Percentiles rank a stretch among this genome's conserved stretches.
Conservation (phyloP, 345 rosid genomes). For the Nephelium lappaceum region DNA sequence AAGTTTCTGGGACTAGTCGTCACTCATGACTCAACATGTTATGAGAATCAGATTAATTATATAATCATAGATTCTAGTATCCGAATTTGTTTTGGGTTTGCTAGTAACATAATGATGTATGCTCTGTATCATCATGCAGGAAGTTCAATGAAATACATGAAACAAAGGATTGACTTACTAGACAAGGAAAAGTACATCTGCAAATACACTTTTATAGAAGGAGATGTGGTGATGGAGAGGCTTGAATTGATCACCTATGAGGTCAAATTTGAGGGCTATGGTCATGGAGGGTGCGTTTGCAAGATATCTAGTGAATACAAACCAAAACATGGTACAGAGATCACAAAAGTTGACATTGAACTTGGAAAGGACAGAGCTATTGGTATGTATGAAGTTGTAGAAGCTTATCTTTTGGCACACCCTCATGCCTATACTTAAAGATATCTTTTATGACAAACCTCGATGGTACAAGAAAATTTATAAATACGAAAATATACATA, state of each 20-base stretch:
- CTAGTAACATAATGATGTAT: background rate
- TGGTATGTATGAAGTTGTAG: slow-evolving; percentile 51
- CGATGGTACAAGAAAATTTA: no score
- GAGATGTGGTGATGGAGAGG: slow-evolving; percentile 27
- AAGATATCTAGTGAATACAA: slow-evolving; percentile 38
- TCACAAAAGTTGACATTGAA: slow-evolving; percentile 41
- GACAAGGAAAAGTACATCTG: slow-evolving; percentile 39
- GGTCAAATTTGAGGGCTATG: slow-evolving; percentile 37
- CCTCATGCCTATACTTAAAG: slow-evolving; percentile 37
- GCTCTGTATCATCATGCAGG: slow-evolving; percentile 23
- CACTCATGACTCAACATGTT: no score
- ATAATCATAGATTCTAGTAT: background rate
- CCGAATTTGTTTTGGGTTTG: background rate
- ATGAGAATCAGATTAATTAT: background rate
- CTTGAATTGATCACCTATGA: slow-evolving; percentile 38
- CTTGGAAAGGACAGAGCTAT: slow-evolving; percentile 40
- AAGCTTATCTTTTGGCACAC: slow-evolving; percentile 47
- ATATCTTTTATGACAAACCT: background rate
- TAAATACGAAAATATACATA: no score
- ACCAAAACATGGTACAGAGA: slow-evolving; percentile 32
- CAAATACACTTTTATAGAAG: slow-evolving; percentile 39
- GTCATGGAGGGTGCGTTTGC: slow-evolving; percentile 40
- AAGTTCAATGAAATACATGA: slow-evolving; percentile 28
- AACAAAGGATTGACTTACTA: slow-evolving; percentile 39
- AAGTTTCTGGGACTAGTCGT: no score